Conservation (phyloP, 2,329 filamentous ascomycete species). For the Alternaria viburni region DNA sequence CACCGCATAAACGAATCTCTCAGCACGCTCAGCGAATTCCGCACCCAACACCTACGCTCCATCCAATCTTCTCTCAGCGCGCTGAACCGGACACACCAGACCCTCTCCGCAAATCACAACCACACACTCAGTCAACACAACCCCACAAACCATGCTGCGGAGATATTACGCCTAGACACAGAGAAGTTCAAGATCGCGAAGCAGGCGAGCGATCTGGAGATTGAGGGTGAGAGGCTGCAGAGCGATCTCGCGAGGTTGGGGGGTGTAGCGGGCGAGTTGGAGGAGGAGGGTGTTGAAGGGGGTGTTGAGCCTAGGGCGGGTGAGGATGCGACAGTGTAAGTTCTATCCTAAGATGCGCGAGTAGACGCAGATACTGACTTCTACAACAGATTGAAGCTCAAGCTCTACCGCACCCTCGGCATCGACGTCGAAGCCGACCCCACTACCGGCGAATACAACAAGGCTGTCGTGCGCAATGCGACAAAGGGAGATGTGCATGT, state of each 20-base stretch:
- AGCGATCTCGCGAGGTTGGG: slow-evolving; percentile 77
- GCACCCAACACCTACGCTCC: slow-evolving; percentile 70
- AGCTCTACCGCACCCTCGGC: slow-evolving; percentile 88
- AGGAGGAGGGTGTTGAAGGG: slow-evolving; percentile 86
- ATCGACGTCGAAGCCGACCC: slow-evolving; percentile 84
- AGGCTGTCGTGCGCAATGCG: slow-evolving; percentile 84
- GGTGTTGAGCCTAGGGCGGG: slow-evolving; percentile 58
- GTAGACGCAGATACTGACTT: neutral
- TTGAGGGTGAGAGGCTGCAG: slow-evolving; percentile 90
- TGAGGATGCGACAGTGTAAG: slow-evolving; percentile 58
- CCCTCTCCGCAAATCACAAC: slow-evolving; percentile 75
- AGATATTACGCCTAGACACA: slow-evolving; percentile 87
- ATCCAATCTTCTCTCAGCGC: slow-evolving; percentile 53
- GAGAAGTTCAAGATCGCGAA: slow-evolving; percentile 96
- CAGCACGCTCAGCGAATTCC: slow-evolving; percentile 80
- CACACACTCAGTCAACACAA: slow-evolving; percentile 79
- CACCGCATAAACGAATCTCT: slow-evolving; percentile 84
- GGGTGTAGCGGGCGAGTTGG: slow-evolving; percentile 78
- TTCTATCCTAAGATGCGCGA: slow-evolving; percentile 3
- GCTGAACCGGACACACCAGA: slow-evolving; percentile 76
- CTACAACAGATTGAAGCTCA: slow-evolving; percentile 73
- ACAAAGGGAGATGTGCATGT: slow-evolving; percentile 92
- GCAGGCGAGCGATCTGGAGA: slow-evolving; percentile 84
- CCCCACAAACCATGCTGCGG: slow-evolving; percentile 77
- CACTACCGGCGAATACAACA: slow-evolving; percentile 78